These are phyloP conservation scores for Rhodotorula sp. DNA, from an alignment of 1,284 basidiomycete species.

Conservation along the genomic window DNA sequence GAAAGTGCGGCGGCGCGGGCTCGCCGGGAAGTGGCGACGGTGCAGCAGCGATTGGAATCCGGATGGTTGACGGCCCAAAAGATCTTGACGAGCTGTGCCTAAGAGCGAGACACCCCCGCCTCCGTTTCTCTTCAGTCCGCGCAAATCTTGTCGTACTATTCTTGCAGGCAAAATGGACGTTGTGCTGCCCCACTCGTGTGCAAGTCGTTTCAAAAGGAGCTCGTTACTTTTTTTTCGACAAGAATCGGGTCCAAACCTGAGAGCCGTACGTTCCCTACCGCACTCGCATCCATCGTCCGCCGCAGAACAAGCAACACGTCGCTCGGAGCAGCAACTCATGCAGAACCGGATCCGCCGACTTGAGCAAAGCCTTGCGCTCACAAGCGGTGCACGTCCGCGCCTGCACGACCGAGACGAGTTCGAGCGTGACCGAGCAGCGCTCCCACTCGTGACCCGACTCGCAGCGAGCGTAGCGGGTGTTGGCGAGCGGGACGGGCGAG, in stretches of 20 bases:
- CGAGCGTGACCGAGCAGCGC: conserved; percentile 34
- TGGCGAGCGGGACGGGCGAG: conserved; percentile 14
- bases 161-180: too few species aligned
- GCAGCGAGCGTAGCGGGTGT: conserved; percentile 20
- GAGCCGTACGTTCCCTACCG: background rate
- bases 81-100: background rate
- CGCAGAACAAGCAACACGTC: conserved; percentile 30
- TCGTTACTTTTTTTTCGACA: background rate
- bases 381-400: conserved; percentile 29
- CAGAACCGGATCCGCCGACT: background rate
- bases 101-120: background rate
- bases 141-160: too few species aligned
- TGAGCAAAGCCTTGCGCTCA: conserved; percentile 28
- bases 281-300: conserved; percentile 30
- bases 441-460: conserved; percentile 31
- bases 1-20: conserved; percentile 6
- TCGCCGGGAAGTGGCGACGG: conserved; percentile 10
- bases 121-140: too few species aligned
- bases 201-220: background rate
- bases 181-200: too few species aligned
- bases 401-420: conserved; percentile 17
- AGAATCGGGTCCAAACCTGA: background rate
- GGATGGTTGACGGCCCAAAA: conserved; percentile 16
- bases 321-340: conserved; percentile 12
- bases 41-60: conserved; percentile 6